Evolutionary conservation across 176 grass and related monocot genomes (phyloP).

Genomic region (Chloris gayana): DNA sequence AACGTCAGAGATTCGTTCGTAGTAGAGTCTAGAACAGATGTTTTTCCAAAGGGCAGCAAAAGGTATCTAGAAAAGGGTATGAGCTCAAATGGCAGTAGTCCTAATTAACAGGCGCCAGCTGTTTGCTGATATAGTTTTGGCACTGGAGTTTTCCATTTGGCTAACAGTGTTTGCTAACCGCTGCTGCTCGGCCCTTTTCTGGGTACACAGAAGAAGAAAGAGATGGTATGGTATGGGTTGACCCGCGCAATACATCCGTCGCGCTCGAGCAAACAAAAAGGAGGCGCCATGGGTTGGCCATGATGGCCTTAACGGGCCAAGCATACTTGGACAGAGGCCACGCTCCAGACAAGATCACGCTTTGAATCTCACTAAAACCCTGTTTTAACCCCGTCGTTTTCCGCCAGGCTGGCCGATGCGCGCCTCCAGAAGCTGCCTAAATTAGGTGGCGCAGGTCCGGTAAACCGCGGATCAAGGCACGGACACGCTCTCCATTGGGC

Average conservation of each 20-base stretch:
- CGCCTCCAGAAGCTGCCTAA: neutral
- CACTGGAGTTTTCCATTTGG: too few species aligned
- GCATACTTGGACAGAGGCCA: neutral
- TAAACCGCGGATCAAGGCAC: too few species aligned
- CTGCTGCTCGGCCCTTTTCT: too few species aligned
- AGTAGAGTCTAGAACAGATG: neutral
- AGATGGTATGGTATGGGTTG: slow-evolving; percentile 19
- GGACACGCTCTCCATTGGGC: too few species aligned
- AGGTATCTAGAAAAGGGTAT: too few species aligned
- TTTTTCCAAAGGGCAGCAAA: too few species aligned
- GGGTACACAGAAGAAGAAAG: neutral
- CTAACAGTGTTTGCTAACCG: too few species aligned
- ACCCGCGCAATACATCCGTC: neutral
- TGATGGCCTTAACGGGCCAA: neutral
- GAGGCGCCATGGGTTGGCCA: neutral
- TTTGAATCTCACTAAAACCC: neutral
- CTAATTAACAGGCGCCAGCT: neutral
- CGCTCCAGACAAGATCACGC: neutral
- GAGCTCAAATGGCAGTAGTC: neutral
- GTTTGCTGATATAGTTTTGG: too few species aligned
- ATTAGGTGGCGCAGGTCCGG: neutral
- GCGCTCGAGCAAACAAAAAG: neutral
- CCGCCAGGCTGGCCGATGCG: slow-evolving; percentile 11
- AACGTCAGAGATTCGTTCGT: neutral
- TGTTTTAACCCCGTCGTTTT: slow-evolving; percentile 14